Percentiles rank a stretch among this genome's conserved stretches.
Conservation (phyloP, 2,329 filamentous ascomycete species). For the Colletotrichum cordylinicola region DNA sequence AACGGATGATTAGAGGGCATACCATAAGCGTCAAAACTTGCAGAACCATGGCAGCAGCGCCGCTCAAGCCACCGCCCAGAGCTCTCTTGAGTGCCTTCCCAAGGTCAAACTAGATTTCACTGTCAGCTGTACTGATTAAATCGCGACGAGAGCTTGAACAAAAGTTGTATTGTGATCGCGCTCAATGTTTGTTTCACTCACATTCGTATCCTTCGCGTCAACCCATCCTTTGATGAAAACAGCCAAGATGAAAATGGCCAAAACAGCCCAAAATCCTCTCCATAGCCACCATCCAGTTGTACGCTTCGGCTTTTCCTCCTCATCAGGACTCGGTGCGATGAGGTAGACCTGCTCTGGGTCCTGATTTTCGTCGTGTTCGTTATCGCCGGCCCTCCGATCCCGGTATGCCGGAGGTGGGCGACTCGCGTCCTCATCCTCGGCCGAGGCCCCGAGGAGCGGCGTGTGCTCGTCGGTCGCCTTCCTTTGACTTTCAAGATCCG, state of each 20-base stretch:
- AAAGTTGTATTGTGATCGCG: not conserved
- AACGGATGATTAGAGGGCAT: not conserved
- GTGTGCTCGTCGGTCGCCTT: conserved; percentile 24
- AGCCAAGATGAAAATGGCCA: conserved; percentile 34
- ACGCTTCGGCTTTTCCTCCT: not conserved
- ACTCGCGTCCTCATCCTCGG: not conserved
- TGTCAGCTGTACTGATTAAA: not conserved
- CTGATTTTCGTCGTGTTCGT: not conserved
- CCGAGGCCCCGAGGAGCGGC: conserved; percentile 24
- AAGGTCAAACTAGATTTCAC: conserved; percentile 44
- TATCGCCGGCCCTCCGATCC: not conserved
- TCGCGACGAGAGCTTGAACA: not conserved
- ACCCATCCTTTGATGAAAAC: conserved; percentile 52
- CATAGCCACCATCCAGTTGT: conserved; percentile 36
- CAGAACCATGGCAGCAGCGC: conserved; percentile 53
- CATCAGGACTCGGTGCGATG: not conserved
- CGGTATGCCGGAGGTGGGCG: not conserved
- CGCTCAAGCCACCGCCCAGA: conserved; percentile 51
- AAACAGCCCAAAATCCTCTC: conserved; percentile 40
- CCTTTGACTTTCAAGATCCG: conserved; percentile 4
- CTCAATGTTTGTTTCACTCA: conserved; percentile 24
- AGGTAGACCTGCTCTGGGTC: conserved; percentile 15
- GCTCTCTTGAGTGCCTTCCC: conserved; percentile 47
- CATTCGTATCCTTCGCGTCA: conserved; percentile 46
- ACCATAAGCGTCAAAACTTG: conserved; percentile 55